These are phyloP conservation scores for Westerdykella sp. DNA, from an alignment of 2,329 filamentous ascomycete genomes.

Conservation along the genomic window DNA sequence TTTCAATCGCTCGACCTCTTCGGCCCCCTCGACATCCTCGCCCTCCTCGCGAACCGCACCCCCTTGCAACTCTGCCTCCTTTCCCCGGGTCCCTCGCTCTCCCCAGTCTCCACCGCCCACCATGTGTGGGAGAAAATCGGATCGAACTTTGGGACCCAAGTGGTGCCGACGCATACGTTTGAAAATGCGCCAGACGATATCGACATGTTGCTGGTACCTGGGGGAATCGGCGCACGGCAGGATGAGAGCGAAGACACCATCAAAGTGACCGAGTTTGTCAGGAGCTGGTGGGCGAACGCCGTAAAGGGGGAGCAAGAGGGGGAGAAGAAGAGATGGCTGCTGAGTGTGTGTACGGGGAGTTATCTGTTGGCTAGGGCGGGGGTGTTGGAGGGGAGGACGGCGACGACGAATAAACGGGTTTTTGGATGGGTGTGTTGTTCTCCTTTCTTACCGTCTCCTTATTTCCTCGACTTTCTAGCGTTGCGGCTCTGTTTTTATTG, in stretches of 20 bases:
- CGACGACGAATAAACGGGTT: constrained; percentile 61
- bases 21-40: constrained; percentile 46
- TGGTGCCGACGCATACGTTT: constrained; percentile 53
- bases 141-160: constrained; percentile 30
- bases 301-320: constrained; percentile 27
- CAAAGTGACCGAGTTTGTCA: constrained; percentile 44
- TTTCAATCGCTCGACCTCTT: constrained; percentile 35
- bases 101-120: constrained; percentile 30
- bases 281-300: constrained; percentile 37
- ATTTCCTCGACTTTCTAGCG: not conserved
- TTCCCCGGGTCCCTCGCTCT: constrained; percentile 19
- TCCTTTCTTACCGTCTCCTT: not conserved
- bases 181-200: constrained; percentile 41
- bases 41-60: constrained; percentile 24
- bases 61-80: constrained; percentile 31
- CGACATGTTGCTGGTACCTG: constrained; percentile 61
- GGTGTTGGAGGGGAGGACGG: constrained; percentile 53
- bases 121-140: constrained; percentile 5
- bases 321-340: constrained; percentile 47
- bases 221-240: constrained; percentile 48
- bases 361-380: constrained; percentile 54
- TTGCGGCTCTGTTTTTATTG: not conserved
- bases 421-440: constrained; percentile 38
- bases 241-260: constrained; percentile 17
- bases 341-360: constrained; percentile 63